Percentiles rank a stretch among this genome's conserved stretches.
Evolutionary conservation across 352 stramenopile species (phyloP).

Genomic region (Phytopythium aichiense): DNA sequence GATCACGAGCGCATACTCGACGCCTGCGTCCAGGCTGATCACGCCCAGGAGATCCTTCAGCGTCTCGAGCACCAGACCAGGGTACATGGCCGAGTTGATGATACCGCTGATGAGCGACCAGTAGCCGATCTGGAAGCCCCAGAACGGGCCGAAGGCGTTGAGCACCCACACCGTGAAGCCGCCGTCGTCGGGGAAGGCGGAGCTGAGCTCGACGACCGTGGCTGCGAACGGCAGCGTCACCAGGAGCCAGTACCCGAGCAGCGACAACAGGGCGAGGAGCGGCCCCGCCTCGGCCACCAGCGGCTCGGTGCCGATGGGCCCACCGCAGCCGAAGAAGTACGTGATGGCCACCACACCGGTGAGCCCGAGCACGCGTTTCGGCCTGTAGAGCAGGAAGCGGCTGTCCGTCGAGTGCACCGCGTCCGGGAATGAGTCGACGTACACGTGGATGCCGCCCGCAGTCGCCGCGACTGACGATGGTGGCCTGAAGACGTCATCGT

Average conservation of each 20-base stretch:
- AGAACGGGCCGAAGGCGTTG: conserved; percentile 79
- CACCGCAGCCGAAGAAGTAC: conserved; percentile 16
- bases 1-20: conserved; percentile 18
- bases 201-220: conserved; percentile 85
- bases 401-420: conserved; percentile 1
- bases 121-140: conserved; percentile 60
- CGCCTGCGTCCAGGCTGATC: conserved; percentile 1
- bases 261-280: conserved; percentile 64
- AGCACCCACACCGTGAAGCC: conserved; percentile 84
- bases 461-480: neutral
- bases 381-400: conserved; percentile 10
- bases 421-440: conserved; percentile 11
- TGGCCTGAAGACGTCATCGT: neutral
- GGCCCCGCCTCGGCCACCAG: conserved; percentile 19
- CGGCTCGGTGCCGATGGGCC: conserved; percentile 15
- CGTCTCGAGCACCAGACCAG: conserved; percentile 31
- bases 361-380: conserved; percentile 15
- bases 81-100: conserved; percentile 44
- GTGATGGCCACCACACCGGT: conserved; percentile 17
- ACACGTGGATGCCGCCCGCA: conserved; percentile 5
- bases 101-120: conserved; percentile 68
- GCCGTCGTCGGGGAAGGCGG: conserved; percentile 69
- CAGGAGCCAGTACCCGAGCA: conserved; percentile 71
- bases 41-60: neutral
- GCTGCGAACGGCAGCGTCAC: conserved; percentile 84